Evolutionary conservation across 78 protist species (phyloP), one percentile per base, ranked within the genome.

Genomic region (Andalucia godoyi): DNA sequence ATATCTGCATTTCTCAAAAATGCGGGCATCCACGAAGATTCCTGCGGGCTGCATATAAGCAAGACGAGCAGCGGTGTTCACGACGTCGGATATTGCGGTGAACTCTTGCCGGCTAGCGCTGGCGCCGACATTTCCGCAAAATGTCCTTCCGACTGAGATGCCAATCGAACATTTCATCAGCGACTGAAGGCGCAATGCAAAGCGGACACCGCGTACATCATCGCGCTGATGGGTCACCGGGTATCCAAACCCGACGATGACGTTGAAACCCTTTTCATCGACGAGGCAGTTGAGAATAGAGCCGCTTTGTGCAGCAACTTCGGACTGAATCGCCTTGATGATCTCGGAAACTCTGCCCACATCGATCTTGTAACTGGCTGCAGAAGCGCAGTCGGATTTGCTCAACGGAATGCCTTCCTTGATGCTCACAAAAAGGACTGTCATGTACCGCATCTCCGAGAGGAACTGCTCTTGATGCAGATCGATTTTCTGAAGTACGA

Each of bases 211-310:
- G n/a, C n/a, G n/a, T n/a, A n/a, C n/a, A n/a, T n/a, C n/a, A n/a
- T n/a, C n/a, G n/a, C n/a, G n/a, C n/a, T n/a, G n/a, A n/a, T n/a
- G n/a, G n/a, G n/a, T n/a, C n/a, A n/a, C n/a, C 45, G 64, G 64
- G 33, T 36, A 36, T 21, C 64, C 64, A 41, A 36, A 58, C 29
- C 47, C 34, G 10, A 58, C 10, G 17, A 58, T 7, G 10, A 58
- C 10, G 10, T 21, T 23, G 64, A 10, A 58, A 25, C 64, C 64
- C n/a, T 58, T 58, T 58, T 58, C 64, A 12, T 58, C 64, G 45
- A 58, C 64, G 10, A 58, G 53, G 39, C 64, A 58, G 53, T 58
- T 58, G 30, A 41, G 47, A 40, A 58, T 58, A 10, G 47, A 58
- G 33, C 64, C 64, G 13, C 34, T 41, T 18, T 10, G 7, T 12